Percentiles rank a stretch among this genome's conserved stretches.
Evolutionary conservation across 2,329 filamentous ascomycete species (phyloP).

Genomic region (Cryphonectria carpinicola): DNA sequence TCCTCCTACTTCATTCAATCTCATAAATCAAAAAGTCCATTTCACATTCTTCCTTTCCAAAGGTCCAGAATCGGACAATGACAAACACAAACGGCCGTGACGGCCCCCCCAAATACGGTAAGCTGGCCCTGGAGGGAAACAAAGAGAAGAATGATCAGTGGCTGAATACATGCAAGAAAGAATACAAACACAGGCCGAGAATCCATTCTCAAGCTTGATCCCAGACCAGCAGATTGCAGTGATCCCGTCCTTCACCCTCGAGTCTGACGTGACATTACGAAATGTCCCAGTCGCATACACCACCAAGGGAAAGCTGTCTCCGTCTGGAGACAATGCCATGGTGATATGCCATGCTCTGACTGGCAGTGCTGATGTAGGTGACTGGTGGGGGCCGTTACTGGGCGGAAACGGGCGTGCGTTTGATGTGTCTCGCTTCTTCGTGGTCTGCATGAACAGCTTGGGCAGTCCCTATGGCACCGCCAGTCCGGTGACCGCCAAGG

Average conservation of each 20-base stretch:
- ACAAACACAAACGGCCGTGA: conserved; percentile 14
- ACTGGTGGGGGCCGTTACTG: conserved; percentile 87
- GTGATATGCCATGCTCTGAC: conserved; percentile 84
- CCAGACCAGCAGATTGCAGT: conserved; percentile 86
- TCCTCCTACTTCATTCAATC: not conserved
- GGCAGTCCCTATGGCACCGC: conserved; percentile 86
- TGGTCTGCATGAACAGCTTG: conserved; percentile 84
- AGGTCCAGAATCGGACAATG: not conserved
- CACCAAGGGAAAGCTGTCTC: conserved; percentile 63
- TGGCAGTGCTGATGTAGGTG: conserved; percentile 80
- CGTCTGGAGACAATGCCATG: conserved; percentile 68
- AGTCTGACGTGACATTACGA: conserved; percentile 81
- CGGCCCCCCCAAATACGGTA: conserved; percentile 27
- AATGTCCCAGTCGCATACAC: conserved; percentile 77
- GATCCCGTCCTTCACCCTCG: conserved; percentile 87
- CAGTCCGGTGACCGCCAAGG: conserved; percentile 86
- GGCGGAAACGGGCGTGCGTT: conserved; percentile 79
- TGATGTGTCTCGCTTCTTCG: conserved; percentile 81
- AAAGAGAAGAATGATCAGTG: conserved; percentile 45
- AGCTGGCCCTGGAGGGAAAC: conserved; percentile 3
- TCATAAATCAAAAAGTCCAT: not conserved
- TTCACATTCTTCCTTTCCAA: not conserved
- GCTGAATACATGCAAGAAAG: conserved; percentile 71
- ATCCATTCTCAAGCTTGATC: conserved; percentile 85
- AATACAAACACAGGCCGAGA: conserved; percentile 76